phyloP scores from a whole-genome alignment of 1,284 basidiomycete species.

The Amylostereum areolatum region DNA sequence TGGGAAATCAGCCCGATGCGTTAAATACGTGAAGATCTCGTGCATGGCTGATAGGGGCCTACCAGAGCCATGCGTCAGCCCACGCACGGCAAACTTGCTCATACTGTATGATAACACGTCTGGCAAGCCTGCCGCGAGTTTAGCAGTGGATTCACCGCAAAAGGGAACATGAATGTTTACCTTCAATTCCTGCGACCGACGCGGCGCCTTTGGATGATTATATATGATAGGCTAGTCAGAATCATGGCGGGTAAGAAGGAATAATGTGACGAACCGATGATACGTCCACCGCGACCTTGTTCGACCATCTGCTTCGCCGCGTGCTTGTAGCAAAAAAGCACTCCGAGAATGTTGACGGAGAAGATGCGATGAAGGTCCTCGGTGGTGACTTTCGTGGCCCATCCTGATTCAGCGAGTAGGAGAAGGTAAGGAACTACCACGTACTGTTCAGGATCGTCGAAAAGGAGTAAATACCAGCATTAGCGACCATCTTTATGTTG shows the following conservation, averaged over 20 bases:
- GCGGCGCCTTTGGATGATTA: conserved; percentile 3
- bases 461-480: neutral
- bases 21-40: neutral
- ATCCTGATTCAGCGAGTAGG: conserved; percentile 23
- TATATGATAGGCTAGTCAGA: neutral
- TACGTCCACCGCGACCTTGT: conserved; percentile 34
- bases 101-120: conserved; percentile 3
- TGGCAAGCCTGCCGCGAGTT: neutral
- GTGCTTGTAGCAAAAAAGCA: conserved; percentile 29
- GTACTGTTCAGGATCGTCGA: neutral
- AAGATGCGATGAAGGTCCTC: neutral
- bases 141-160: neutral
- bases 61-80: conserved; percentile 13
- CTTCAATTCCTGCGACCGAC: conserved; percentile 12
- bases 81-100: conserved; percentile 12
- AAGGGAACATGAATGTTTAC: conserved; percentile 2
- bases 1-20: neutral
- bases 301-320: conserved; percentile 38
- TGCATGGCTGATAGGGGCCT: neutral
- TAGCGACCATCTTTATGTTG: neutral
- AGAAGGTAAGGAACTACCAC: conserved; percentile 19
- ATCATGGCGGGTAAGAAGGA: conserved; percentile 15
- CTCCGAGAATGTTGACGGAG: conserved; percentile 24
- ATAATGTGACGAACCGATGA: conserved; percentile 28
- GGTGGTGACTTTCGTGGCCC: conserved; percentile 25